A percentile compares a stretch with the other conserved stretches of the same genome.
These are phyloP conservation scores for Coemansia sp. DNA, from an alignment of 192 early-diverging fungal genomes.

Conservation along the genomic window DNA sequence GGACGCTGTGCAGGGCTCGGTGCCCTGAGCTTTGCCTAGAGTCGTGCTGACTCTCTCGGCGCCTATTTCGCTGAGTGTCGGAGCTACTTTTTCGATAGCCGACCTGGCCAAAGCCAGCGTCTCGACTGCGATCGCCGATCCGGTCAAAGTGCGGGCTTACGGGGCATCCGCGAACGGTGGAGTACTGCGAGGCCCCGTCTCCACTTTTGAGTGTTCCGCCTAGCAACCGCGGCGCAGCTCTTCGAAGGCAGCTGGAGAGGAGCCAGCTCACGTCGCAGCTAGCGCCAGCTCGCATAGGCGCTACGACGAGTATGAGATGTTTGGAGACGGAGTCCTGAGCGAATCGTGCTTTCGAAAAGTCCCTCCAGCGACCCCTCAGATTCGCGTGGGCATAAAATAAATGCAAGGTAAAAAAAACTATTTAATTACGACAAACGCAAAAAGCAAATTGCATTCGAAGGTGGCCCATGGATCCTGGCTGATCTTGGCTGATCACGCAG, in stretches of 20 bases:
- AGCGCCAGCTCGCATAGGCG: conserved; percentile 8
- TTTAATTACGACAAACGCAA: neutral
- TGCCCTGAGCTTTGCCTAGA: neutral
- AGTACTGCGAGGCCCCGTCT: neutral
- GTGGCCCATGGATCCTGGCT: neutral
- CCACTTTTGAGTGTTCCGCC: neutral
- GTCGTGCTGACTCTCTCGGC: neutral
- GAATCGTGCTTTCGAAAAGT: neutral
- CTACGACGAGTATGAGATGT: neutral
- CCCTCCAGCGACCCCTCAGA: neutral
- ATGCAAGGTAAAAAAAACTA: neutral
- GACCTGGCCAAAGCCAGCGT: neutral
- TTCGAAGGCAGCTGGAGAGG: neutral
- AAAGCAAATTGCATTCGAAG: neutral
- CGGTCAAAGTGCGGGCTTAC: neutral
- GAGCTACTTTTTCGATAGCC: neutral
- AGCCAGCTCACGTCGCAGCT: conserved; percentile 4
- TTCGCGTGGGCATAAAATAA: neutral
- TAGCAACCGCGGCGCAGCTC: neutral
- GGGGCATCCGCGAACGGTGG: neutral
- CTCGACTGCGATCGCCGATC: neutral
- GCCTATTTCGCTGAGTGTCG: neutral
- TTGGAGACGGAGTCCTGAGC: neutral
- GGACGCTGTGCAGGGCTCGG: neutral
- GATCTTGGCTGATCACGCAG: neutral